Conservation (phyloP, 805 yeast species). For the Pichia eremophila region DNA sequence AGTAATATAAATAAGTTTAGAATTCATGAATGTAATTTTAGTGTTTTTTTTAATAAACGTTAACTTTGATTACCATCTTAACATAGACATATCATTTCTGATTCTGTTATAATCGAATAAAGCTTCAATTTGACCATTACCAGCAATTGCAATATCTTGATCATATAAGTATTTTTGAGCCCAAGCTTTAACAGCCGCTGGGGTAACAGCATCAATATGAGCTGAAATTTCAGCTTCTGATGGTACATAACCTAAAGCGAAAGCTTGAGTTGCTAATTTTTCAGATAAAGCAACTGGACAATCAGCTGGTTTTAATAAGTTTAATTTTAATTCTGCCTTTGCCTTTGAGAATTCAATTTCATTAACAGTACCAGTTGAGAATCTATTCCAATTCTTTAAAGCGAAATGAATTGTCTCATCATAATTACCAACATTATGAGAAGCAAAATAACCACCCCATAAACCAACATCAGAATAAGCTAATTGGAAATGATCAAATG, state of each 20-base stretch:
- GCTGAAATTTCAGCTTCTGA: conserved; percentile 51
- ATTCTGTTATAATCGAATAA: conserved; percentile 76
- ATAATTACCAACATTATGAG: conserved; percentile 47
- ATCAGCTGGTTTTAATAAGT: conserved; percentile 38
- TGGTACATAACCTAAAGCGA: conserved; percentile 53
- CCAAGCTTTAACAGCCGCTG: conserved; percentile 58
- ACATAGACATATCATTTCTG: conserved; percentile 83
- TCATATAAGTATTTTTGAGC: conserved; percentile 73
- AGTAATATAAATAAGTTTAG: not conserved
- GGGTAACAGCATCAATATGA: conserved; percentile 54
- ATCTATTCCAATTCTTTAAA: conserved; percentile 82
- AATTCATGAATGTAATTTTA: not conserved
- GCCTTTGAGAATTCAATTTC: conserved; percentile 74
- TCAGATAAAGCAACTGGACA: conserved; percentile 35
- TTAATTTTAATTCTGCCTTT: conserved; percentile 60
- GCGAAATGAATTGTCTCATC: conserved; percentile 78
- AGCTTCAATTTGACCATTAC: conserved; percentile 80
- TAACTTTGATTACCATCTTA: conserved; percentile 52
- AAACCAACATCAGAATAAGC: conserved; percentile 73
- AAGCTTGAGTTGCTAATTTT: conserved; percentile 45
- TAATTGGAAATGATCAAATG: conserved; percentile 60
- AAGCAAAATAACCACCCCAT: conserved; percentile 72
- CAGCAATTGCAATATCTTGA: conserved; percentile 74
- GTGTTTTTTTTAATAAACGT: not conserved
- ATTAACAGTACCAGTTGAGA: conserved; percentile 57